A percentile compares a stretch with the other conserved stretches of the same genome.
Conservation (phyloP, 768 basidiomycete genomes). For the Cystofilobasidium bisporidii region DNA sequence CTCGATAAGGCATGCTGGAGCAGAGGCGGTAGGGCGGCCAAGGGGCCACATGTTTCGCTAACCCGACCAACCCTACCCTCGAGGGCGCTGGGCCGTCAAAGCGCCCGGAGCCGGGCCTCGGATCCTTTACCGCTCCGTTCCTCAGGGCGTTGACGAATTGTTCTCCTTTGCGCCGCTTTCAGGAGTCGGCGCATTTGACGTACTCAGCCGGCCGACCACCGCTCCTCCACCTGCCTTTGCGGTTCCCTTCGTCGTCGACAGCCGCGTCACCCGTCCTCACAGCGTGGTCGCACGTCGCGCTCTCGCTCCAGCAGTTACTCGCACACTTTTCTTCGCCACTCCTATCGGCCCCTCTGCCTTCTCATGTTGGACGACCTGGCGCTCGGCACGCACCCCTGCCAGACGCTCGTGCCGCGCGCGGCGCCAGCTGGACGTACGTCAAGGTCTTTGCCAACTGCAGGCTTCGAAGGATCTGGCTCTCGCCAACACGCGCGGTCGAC, state of each 20-base stretch:
- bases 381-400: slow-evolving; percentile 47
- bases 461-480: slow-evolving; percentile 64
- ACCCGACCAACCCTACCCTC: no score
- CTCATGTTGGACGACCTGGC: slow-evolving; percentile 1
- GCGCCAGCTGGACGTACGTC: slow-evolving; percentile 52
- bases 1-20: no score
- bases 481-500: neutral
- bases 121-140: no score
- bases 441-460: slow-evolving; percentile 71
- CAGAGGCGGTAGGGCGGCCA: no score
- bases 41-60: no score
- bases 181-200: slow-evolving; percentile 8
- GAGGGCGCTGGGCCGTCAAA: no score
- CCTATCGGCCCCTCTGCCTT: slow-evolving; percentile 33
- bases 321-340: slow-evolving; percentile 46
- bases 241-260: slow-evolving; percentile 60
- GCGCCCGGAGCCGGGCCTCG: no score
- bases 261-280: slow-evolving; percentile 53
- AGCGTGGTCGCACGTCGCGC: slow-evolving; percentile 57
- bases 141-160: neutral
- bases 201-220: neutral
- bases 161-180: neutral
- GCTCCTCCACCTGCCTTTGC: slow-evolving; percentile 52
- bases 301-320: slow-evolving; percentile 40
- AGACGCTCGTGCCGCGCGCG: slow-evolving; percentile 49